Evolutionary conservation across 768 basidiomycete genomes (phyloP).

Genomic region (Psilocybe subaeruginosa): DNA sequence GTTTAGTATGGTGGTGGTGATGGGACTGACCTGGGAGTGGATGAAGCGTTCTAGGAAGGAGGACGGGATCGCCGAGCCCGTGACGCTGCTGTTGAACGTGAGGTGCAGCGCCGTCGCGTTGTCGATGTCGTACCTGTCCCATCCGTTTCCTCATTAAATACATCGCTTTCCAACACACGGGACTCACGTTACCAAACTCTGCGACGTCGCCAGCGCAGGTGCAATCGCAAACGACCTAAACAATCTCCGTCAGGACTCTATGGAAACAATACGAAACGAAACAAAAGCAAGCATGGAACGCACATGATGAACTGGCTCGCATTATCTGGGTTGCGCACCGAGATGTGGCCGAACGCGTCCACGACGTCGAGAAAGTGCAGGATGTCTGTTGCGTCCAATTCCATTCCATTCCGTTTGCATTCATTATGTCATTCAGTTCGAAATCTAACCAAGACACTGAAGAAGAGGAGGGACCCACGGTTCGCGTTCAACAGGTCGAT

Average conservation of each 20-base stretch:
- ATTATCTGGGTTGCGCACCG: constrained; percentile 23
- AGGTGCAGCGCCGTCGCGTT: constrained; percentile 22
- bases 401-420: no score
- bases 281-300: not conserved
- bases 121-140: constrained; percentile 21
- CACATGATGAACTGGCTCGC: constrained; percentile 24
- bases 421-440: no score
- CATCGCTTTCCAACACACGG: not conserved
- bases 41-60: constrained; percentile 24
- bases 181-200: constrained; percentile 21
- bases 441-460: no score
- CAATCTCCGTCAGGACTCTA: not conserved
- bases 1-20: no score
- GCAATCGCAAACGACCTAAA: constrained; percentile 23
- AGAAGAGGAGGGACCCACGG: no score
- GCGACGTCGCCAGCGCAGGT: constrained; percentile 20
- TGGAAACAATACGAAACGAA: not conserved
- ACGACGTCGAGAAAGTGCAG: constrained; percentile 22
- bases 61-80: constrained; percentile 18
- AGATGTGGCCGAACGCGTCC: constrained; percentile 24
- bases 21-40: constrained; percentile 18
- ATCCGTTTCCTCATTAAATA: not conserved
- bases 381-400: constrained; percentile 12
- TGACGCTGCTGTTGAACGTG: constrained; percentile 22
- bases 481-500: no score